Base-by-base conservation (phyloP, 495 filamentous ascomycete species). In the Lophium mytilinum region DNA sequence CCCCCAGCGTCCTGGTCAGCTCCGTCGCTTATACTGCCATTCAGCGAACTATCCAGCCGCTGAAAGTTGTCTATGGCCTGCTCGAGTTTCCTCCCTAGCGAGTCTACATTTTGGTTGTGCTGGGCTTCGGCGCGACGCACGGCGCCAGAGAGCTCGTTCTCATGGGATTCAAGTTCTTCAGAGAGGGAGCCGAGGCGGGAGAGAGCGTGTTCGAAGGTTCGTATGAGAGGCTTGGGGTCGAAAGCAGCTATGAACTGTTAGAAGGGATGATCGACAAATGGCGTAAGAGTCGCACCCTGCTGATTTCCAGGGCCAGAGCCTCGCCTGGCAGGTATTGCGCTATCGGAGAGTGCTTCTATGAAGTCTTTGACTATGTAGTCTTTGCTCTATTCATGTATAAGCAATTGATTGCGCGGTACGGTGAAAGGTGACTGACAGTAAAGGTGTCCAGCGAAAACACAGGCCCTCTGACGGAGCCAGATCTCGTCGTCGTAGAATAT, bases 331-430 rank as follows among this genome's bases (percentile, higher is more conserved):
- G 90, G 84, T 36, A 88, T 77, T 35, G 90, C 86, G 50, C 75
- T 86, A 53, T 96, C 92, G 52, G 92, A 92, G 57, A 99, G 87
- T 9, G 84, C 76, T 67, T 99, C 94, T 58, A 99, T 83, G 65
- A 99, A 97, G 71, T 97, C 94, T 66, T 93, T 89, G 57, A 96
- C 94, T 60, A 97, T 95, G 72, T 96, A 99, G 73, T 96, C 93
- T 66, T 86, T 83, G 63, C 74, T 86, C 50, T 72, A 43, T 9
- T 14, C 7, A 33, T 34, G 30, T 35, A 34, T 54, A 50, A 45
- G 42, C 14, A 6, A 36, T 24, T 50, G 40, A 52, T 33, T 18
- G 15, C 9, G 18, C 17, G 54, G 18, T 14, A 24, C 34, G 18
- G 24, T 30, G 54, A 24, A 34, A 3, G 18, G 37, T 37, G 39